Conservation (phyloP, 2,329 filamentous ascomycete genomes). For the Cladosporium sp. region DNA sequence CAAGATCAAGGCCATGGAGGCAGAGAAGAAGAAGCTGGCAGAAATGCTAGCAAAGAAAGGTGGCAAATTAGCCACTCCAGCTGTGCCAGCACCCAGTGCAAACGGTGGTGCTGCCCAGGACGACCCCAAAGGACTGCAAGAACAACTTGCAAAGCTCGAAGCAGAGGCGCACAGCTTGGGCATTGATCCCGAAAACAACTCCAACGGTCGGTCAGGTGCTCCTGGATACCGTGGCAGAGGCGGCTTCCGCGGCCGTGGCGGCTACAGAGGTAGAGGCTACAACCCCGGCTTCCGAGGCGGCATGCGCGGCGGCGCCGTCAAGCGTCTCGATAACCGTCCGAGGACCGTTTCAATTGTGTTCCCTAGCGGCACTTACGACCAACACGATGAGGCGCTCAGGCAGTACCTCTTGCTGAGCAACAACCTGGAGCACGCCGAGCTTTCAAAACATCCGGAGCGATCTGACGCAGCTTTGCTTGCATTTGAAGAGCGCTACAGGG, state of each 20-base stretch:
- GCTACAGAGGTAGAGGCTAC: constrained; percentile 41
- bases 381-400: constrained; percentile 67
- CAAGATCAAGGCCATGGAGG: constrained; percentile 62
- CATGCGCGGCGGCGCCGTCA: constrained; percentile 54
- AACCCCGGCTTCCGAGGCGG: constrained; percentile 48
- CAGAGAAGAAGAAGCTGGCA: constrained; percentile 63
- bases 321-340: constrained; percentile 73
- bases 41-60: constrained; percentile 62
- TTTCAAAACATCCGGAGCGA: constrained; percentile 41
- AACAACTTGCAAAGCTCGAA: constrained; percentile 70
- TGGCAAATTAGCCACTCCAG: constrained; percentile 34
- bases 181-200: constrained; percentile 58
- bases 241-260: constrained; percentile 33
- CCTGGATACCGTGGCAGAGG: constrained; percentile 26
- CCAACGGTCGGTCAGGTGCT: constrained; percentile 23
- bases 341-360: constrained; percentile 63
- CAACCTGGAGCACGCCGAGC: constrained; percentile 39
- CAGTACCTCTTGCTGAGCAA: constrained; percentile 62
- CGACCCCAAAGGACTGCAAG: constrained; percentile 66
- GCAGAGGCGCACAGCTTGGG: constrained; percentile 70
- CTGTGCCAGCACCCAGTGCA: constrained; percentile 21
- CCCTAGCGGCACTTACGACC: constrained; percentile 58
- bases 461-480: constrained; percentile 42
- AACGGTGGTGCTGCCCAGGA: constrained; percentile 32
- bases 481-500: constrained; percentile 56